Evolutionary conservation across 345 rosid genomes (phyloP), one percentile per base, ranked within the genome.

Genomic region (Punica granatum): DNA sequence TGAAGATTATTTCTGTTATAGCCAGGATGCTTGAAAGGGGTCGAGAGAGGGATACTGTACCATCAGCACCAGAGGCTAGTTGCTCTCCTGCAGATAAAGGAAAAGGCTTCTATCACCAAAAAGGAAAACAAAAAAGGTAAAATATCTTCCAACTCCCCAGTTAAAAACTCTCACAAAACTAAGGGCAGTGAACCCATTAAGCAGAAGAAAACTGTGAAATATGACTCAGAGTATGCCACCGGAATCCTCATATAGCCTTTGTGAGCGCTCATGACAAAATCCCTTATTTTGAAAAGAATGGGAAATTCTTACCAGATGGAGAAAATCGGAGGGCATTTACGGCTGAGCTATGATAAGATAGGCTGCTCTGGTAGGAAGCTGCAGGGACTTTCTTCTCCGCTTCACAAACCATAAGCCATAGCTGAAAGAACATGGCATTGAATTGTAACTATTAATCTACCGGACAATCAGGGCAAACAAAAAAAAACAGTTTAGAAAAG

Each of bases 41-140:
- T 18, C 23, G 35, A 60, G 64, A 25, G 69, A 59, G 31, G 63
- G 41, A 42, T 56, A 49, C 9, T 83, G 67, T 85, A 90, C 98
- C 98, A 81, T 90, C 98, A 65, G 96, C 98, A 75, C 97, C 98
- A 4, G 98, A 93, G 63, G 98, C 94, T 80, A 93, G 90, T 36
- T 78, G 83, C 60, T 93, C 97, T 58, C 98, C 97, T 93, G 86
- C 81, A 81, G 14, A 39, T 10, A 25, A 37, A 62, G 18, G 7
- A 42, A 16, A 36, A 51, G 11, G 70, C 46, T 14, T 67, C 36
- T 66, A 63, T 34, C 31, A 26, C 37, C 35, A 4, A 12, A n/a
- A 37, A 25, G 48, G n/a, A n/a, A n/a, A 56, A 19, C 41, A 16
- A 6, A 25, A 25, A 14, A 13, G 21, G 28, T 42, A 31, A 48